Evolutionary conservation across 1,284 basidiomycete genomes (phyloP), one percentile per base, ranked within the genome.

Genomic region (Microbotryum lychnidis-dioicae): DNA sequence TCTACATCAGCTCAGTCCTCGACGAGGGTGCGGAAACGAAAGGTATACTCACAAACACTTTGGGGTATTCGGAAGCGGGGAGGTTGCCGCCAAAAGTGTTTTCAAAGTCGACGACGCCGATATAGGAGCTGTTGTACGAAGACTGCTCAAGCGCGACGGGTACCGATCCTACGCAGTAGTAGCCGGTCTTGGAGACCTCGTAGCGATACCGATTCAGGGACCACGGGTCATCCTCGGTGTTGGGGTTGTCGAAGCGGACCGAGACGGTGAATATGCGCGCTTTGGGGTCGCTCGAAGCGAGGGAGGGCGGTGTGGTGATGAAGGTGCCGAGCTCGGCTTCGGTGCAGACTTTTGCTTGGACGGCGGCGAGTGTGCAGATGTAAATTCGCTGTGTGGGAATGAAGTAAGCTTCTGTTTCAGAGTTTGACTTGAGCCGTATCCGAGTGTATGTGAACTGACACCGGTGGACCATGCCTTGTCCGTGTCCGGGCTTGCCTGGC

Each of bases 1-100:
- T 46, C 18, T 56, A 25, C 4, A 31, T 48, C 45, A 64, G 42
- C 25, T 27, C 29, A 50, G 16, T 25, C 33, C 18, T 50, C 42
- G 33, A 16, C n/a, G 33, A 44, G 37, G 18, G 5, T 46, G 25
- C n/a, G 46, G 37, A 21, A 42, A 54, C 21, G 45, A 46, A n/a
- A 58, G 49, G 4, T 20, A 7, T 16, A 78, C 87, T 73, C 74
- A 94, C 91, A 65, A 84, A 86, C 72, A 97, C 88, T 83, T 98
- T 99, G n/a, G 94, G 94, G 74, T 97, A 96, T 75, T 99, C 94
- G 3, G 88, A 83, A 4, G 93, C 92, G 4, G 94, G 84, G 21
- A 99, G 80, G 74, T 89, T 83, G 45, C 94, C 94, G 46, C 87
- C 78, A 74, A 97, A 97, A 3, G 81, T 84, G 75, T 97, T 97